Conservation (phyloP, 2,329 filamentous ascomycete genomes). For the Metarhizium guizhouense region DNA sequence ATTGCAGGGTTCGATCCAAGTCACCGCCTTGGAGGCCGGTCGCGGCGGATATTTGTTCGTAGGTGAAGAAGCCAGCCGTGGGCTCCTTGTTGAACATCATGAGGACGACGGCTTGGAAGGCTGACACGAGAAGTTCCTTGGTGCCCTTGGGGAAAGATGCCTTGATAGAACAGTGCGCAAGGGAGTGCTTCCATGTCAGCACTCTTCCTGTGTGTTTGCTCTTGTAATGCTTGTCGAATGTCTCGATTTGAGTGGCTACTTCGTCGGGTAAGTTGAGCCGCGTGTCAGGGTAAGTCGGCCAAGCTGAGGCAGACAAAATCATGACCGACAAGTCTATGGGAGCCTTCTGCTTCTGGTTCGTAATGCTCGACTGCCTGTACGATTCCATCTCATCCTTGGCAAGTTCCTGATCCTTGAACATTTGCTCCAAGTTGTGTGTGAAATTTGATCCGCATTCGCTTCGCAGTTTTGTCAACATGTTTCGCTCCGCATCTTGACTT, state of each 20-base stretch:
- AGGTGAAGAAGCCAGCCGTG: slow-evolving; percentile 55
- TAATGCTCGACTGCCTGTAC: slow-evolving; percentile 62
- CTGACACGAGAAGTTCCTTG: slow-evolving; percentile 86
- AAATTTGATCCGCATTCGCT: slow-evolving; percentile 90
- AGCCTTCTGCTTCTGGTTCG: slow-evolving; percentile 37
- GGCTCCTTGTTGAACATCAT: slow-evolving; percentile 74
- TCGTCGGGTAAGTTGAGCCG: slow-evolving; percentile 64
- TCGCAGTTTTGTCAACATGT: slow-evolving; percentile 87
- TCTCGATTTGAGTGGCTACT: slow-evolving; percentile 66
- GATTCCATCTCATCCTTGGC: slow-evolving; percentile 87
- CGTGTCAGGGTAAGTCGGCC: slow-evolving; percentile 81
- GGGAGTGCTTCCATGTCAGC: slow-evolving; percentile 82
- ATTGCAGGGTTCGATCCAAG: slow-evolving; percentile 85
- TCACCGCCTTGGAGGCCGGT: slow-evolving; percentile 71
- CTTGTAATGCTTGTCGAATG: slow-evolving; percentile 81
- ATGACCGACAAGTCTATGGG: slow-evolving; percentile 65
- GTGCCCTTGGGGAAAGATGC: slow-evolving; percentile 69
- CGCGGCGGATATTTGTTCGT: slow-evolving; percentile 63
- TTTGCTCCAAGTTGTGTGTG: slow-evolving; percentile 94
- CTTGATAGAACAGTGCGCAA: slow-evolving; percentile 84
- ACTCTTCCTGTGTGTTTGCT: slow-evolving; percentile 81
- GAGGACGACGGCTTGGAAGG: slow-evolving; percentile 85
- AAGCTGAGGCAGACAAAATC: slow-evolving; percentile 83
- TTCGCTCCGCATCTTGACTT: slow-evolving; percentile 89
- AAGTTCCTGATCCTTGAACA: slow-evolving; percentile 98